Base-by-base conservation (phyloP, 2,329 filamentous ascomycete genomes). In the Hypoxylon sp. region DNA sequence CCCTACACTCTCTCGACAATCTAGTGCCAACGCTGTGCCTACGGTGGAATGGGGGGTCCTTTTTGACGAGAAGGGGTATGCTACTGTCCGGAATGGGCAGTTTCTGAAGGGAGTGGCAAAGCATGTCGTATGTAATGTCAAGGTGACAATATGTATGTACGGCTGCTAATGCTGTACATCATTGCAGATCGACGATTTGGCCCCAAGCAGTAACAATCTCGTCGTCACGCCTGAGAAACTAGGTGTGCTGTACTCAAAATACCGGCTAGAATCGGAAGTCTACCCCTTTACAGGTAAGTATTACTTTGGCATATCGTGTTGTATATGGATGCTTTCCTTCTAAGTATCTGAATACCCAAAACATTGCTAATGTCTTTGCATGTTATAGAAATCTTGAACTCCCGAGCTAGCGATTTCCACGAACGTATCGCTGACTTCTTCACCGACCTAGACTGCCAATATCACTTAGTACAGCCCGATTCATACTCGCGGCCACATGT, bases 191-290 rank as follows among this genome's bases (percentile, higher is more conserved):
- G 88, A 92, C 62, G 87, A 93, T 71, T 91, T 90, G 75, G 83
- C 88, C 51, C 91, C 92, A 0, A 87, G 86, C 69, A 86, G 87
- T 69, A 86, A 86, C 54, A 91, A 87, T 35, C 82, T 95, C 14
- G 92, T 96, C 46, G 85, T 97, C 37, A 88, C 91, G 0, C 93
- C 94, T 0, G 82, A 88, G 4, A 96, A 96, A 80, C 87, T 97
- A 83, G 85, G 88, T 13, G 84, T 86, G 52, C 93, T 94, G 72
- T 97, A 97, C 76, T 84, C 87, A 14, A 86, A 88, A 59, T 91
- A 91, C 64, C 85, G 85, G 55, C 78, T 94, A 1, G 80, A 87
- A 0, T 81, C 85, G 13, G 94, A 97, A 74, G 82, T 85, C 2
- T 91, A 93, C 76, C 90, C 89, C 1, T 94, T 93, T 83, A 80